Conservation (phyloP, 2,329 filamentous ascomycete species). For the Rhynchosporium graminicola region DNA sequence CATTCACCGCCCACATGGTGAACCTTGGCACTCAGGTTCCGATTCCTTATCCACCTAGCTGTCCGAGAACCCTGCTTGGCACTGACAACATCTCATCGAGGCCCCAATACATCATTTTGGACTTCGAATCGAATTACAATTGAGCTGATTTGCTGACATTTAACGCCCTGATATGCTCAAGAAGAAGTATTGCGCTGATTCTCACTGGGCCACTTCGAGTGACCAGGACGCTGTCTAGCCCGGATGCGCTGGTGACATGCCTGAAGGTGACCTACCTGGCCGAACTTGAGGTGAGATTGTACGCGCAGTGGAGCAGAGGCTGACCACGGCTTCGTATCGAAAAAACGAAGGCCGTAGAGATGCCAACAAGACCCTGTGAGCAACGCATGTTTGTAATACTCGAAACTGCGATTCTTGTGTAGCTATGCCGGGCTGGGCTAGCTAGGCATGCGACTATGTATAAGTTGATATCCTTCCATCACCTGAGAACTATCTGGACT, state of each 20-base stretch:
- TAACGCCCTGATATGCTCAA: background rate
- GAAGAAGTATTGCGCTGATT: no score
- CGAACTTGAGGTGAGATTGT: background rate
- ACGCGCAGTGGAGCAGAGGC: background rate
- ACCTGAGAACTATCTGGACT: background rate
- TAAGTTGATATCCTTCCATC: constrained; percentile 4
- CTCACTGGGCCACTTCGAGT: background rate
- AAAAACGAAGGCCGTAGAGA: background rate
- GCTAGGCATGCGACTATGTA: background rate
- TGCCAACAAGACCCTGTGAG: background rate
- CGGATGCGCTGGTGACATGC: background rate
- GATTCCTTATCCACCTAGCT: no score
- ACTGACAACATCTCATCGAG: no score
- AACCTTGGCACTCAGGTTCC: background rate
- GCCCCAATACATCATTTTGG: background rate
- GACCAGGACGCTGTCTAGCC: background rate
- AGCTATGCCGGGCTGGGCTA: background rate
- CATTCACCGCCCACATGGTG: constrained; percentile 1
- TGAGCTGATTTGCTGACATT: background rate
- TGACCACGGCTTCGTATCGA: background rate
- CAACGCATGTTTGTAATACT: background rate
- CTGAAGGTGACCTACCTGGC: background rate
- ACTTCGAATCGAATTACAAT: background rate
- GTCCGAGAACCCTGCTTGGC: no score
- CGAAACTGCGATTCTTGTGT: constrained; percentile 1